These are phyloP conservation scores for Ligustrum vulgare DNA, from an alignment of 257 asterid species.

Conservation along the genomic window DNA sequence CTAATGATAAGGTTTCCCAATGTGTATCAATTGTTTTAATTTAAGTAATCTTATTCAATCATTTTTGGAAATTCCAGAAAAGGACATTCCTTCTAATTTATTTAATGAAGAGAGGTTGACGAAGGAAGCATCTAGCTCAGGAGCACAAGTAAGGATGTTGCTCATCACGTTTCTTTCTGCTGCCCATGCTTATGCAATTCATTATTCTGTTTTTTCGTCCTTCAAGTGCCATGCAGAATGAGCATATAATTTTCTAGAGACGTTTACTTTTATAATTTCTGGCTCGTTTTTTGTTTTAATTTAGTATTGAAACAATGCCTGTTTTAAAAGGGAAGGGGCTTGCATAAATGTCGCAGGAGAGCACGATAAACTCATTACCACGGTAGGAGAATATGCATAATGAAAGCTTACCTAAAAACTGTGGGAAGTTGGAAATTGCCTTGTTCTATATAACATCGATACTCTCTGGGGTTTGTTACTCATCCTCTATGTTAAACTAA, in stretches of 20 bases:
- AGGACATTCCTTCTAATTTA: constrained; percentile 80
- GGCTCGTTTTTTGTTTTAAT: background rate
- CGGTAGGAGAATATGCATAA: background rate
- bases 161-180: constrained; percentile 6
- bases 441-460: background rate
- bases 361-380: background rate
- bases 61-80: constrained; percentile 52
- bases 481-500: background rate
- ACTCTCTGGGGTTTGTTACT: constrained; percentile 4
- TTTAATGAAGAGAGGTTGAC: constrained; percentile 66
- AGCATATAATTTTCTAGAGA: background rate
- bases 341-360: constrained; percentile 3
- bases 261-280: background rate
- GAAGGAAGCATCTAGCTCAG: constrained; percentile 85
- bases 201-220: background rate
- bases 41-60: background rate
- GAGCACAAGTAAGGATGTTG: constrained; percentile 59
- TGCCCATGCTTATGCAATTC: background rate
- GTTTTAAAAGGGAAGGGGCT: background rate
- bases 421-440: constrained; percentile 7
- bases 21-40: constrained; percentile 18
- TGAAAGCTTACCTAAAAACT: constrained; percentile 1
- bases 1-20: constrained; percentile 1
- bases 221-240: background rate
- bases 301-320: background rate